phyloP scores from a whole-genome alignment of 208 protist species.

The Acanthamoeba rhysodes region DNA sequence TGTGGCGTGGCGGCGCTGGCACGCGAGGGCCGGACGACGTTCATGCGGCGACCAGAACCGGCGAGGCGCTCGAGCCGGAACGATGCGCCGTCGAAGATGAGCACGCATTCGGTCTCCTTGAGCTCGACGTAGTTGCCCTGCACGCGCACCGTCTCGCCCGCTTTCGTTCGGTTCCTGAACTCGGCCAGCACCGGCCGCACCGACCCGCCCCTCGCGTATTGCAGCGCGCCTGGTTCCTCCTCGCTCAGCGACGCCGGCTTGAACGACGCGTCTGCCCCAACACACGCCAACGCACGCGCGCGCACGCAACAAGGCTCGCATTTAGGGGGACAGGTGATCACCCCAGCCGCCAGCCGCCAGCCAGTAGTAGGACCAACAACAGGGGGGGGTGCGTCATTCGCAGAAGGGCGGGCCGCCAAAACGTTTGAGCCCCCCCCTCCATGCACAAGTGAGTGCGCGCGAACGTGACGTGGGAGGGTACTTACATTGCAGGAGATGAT shows the following conservation, averaged over 20 bases:
- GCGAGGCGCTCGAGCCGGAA: slow-evolving; percentile 44
- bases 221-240: background rate
- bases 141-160: slow-evolving; percentile 3
- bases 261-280: background rate
- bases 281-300: no score
- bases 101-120: slow-evolving; percentile 51
- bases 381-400: no score
- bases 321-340: no score
- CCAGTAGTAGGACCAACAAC: no score
- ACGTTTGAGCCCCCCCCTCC: no score
- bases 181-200: background rate
- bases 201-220: background rate
- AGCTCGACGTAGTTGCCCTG: slow-evolving; percentile 30
- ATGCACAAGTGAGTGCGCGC: no score
- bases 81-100: slow-evolving; percentile 21
- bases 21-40: background rate
- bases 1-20: background rate
- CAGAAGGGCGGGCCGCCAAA: no score
- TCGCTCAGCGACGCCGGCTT: background rate
- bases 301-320: no score
- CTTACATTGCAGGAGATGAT: slow-evolving; percentile 5
- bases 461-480: no score
- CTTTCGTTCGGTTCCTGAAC: background rate
- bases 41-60: slow-evolving; percentile 37
- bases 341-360: no score